Percentiles rank a stretch among this genome's conserved stretches.
Evolutionary conservation across 2,329 filamentous ascomycete species (phyloP).

Genomic region (Diaporthe nobilis): DNA sequence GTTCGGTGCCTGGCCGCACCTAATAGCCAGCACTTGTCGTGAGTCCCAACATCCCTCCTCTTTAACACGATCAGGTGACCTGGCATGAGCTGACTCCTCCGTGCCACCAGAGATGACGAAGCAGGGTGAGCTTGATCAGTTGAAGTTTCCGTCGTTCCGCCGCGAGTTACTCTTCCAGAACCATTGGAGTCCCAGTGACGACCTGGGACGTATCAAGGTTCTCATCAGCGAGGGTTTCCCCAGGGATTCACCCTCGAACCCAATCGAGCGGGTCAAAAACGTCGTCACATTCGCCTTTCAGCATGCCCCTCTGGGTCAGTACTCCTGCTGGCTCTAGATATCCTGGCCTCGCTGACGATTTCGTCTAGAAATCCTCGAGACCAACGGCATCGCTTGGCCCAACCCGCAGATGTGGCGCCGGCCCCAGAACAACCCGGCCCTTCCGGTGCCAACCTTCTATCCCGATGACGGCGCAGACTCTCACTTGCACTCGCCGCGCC

Average conservation of each 20-base stretch:
- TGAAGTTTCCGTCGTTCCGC: slow-evolving; percentile 82
- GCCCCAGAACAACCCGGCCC: slow-evolving; percentile 57
- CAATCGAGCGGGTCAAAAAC: slow-evolving; percentile 79
- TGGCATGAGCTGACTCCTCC: not conserved
- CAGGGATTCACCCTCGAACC: slow-evolving; percentile 63
- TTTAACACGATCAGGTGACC: not conserved
- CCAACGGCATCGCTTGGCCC: slow-evolving; percentile 83
- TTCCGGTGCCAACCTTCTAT: slow-evolving; percentile 57
- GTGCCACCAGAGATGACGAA: slow-evolving; percentile 62
- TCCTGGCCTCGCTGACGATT: not conserved
- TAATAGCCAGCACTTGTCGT: slow-evolving; percentile 63
- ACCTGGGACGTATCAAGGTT: slow-evolving; percentile 81
- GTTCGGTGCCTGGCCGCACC: slow-evolving; percentile 64
- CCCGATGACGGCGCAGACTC: slow-evolving; percentile 65
- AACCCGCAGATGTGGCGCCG: slow-evolving; percentile 78
- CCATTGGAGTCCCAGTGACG: slow-evolving; percentile 80
- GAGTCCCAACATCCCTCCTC: slow-evolving; percentile 33
- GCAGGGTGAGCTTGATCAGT: slow-evolving; percentile 70
- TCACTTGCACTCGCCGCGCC: slow-evolving; percentile 74
- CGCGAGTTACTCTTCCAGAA: slow-evolving; percentile 77
- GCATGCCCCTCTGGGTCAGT: slow-evolving; percentile 82
- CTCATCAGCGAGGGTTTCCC: slow-evolving; percentile 81
- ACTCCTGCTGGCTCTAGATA: not conserved
- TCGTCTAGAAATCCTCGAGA: slow-evolving; percentile 77
- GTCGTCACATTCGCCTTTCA: slow-evolving; percentile 86